Evolutionary conservation across 1,139 yeast species (phyloP).

Genomic region (Kazachstania sp.): DNA sequence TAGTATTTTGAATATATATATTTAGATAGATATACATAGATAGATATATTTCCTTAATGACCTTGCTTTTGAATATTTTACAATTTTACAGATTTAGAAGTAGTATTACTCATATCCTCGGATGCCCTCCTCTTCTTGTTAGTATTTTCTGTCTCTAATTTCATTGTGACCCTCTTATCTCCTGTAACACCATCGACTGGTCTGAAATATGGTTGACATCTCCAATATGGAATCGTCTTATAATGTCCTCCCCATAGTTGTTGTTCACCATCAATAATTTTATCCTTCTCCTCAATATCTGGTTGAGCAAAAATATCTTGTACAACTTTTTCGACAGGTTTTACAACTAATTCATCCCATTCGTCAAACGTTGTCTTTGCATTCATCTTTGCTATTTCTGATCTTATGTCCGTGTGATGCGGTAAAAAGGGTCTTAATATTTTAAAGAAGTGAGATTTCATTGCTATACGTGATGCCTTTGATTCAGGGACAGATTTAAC

Average conservation of each 20-base stretch:
- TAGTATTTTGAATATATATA: no score
- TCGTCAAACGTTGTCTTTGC: slow-evolving; percentile 39
- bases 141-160: slow-evolving; percentile 17
- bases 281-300: slow-evolving; percentile 42
- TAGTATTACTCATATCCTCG: neutral
- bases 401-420: slow-evolving; percentile 67
- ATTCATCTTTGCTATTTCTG: slow-evolving; percentile 52
- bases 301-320: slow-evolving; percentile 39
- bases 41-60: neutral
- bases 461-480: slow-evolving; percentile 67
- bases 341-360: slow-evolving; percentile 60
- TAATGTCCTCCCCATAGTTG: slow-evolving; percentile 78
- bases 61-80: neutral
- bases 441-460: slow-evolving; percentile 92
- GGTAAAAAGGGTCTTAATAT: slow-evolving; percentile 70
- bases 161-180: slow-evolving; percentile 36
- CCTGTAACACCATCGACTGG: slow-evolving; percentile 63
- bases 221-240: slow-evolving; percentile 86
- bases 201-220: slow-evolving; percentile 92
- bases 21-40: no score
- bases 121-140: slow-evolving; percentile 3
- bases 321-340: slow-evolving; percentile 59
- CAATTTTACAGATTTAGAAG: neutral
- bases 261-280: slow-evolving; percentile 40
- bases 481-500: slow-evolving; percentile 54